Conservation (phyloP, 768 basidiomycete genomes). For the Trametes elegans region DNA sequence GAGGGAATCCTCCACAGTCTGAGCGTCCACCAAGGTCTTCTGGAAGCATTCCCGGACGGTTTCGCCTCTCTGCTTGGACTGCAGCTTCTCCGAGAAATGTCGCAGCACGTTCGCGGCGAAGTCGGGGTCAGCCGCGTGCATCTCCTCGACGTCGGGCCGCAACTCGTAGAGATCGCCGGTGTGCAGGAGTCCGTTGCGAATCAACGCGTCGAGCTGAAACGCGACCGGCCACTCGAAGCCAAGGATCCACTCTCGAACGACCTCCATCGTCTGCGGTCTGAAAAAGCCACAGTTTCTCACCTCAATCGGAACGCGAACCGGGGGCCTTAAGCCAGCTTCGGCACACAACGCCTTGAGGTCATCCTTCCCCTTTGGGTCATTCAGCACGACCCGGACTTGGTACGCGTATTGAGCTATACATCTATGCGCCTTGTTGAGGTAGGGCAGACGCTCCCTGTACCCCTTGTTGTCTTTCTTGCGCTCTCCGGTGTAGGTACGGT, state of each 20-base stretch:
- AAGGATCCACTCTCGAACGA: conserved; percentile 42
- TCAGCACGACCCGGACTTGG: conserved; percentile 63
- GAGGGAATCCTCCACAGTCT: neutral
- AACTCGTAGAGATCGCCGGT: conserved; percentile 53
- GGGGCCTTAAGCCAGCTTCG: conserved; percentile 40
- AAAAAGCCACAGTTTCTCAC: conserved; percentile 53
- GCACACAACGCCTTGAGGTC: conserved; percentile 56
- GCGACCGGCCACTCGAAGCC: conserved; percentile 62
- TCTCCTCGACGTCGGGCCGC: conserved; percentile 40
- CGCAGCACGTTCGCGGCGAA: conserved; percentile 52
- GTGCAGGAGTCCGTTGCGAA: conserved; percentile 61
- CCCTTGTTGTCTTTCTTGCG: conserved; percentile 37
- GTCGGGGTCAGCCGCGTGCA: conserved; percentile 34
- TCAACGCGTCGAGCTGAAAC: conserved; percentile 72
- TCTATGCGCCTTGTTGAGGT: conserved; percentile 55
- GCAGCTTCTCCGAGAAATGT: conserved; percentile 50
- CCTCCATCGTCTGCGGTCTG: conserved; percentile 41
- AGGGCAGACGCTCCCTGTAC: conserved; percentile 55
- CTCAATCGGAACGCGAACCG: conserved; percentile 40
- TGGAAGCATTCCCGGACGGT: conserved; percentile 46
- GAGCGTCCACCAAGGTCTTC: conserved; percentile 26
- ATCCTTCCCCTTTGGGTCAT: conserved; percentile 45
- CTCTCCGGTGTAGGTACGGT: conserved; percentile 46
- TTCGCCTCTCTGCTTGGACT: conserved; percentile 40
- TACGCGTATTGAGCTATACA: conserved; percentile 65